Evolutionary conservation across 805 yeast genomes (phyloP).

Genomic region (Wickerhamomyces hampshirensis): DNA sequence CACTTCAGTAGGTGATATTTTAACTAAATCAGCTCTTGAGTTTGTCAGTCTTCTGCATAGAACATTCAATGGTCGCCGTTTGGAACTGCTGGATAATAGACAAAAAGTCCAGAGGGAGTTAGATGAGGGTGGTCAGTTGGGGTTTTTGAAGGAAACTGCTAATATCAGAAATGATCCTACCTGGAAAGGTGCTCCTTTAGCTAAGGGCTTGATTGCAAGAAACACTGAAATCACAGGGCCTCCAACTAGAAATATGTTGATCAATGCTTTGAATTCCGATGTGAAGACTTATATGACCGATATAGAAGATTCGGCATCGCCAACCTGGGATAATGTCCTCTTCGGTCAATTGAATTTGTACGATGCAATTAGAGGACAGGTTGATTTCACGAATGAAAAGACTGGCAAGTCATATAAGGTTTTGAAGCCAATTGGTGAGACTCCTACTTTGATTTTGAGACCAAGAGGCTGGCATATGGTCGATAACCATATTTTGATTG

Average conservation of each 20-base stretch:
- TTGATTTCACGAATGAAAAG: slow-evolving; percentile 39
- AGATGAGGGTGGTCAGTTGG: slow-evolving; percentile 53
- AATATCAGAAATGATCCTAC: slow-evolving; percentile 64
- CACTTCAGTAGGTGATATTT: slow-evolving; percentile 34
- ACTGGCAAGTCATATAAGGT: slow-evolving; percentile 23
- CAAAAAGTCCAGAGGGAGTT: slow-evolving; percentile 51
- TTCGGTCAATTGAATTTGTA: slow-evolving; percentile 75
- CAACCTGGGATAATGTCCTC: slow-evolving; percentile 77
- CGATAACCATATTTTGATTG: slow-evolving; percentile 65
- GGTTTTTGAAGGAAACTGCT: slow-evolving; percentile 61
- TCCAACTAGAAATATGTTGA: slow-evolving; percentile 71
- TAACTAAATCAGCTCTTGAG: slow-evolving; percentile 46
- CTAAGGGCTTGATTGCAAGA: slow-evolving; percentile 68
- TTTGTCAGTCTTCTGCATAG: slow-evolving; percentile 70
- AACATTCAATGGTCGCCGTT: slow-evolving; percentile 59
- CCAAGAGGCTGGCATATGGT: slow-evolving; percentile 89
- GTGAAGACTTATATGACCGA: slow-evolving; percentile 85
- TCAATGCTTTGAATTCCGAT: slow-evolving; percentile 72
- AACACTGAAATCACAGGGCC: slow-evolving; percentile 85
- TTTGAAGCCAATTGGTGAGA: slow-evolving; percentile 43
- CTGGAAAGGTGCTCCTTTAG: slow-evolving; percentile 73
- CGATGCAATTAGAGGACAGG: slow-evolving; percentile 67
- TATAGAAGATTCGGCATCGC: slow-evolving; percentile 81
- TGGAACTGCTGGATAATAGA: slow-evolving; percentile 55
- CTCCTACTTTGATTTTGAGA: slow-evolving; percentile 74